Conservation (phyloP, 2,329 filamentous ascomycete species). For the Alternaria ventricosa region DNA sequence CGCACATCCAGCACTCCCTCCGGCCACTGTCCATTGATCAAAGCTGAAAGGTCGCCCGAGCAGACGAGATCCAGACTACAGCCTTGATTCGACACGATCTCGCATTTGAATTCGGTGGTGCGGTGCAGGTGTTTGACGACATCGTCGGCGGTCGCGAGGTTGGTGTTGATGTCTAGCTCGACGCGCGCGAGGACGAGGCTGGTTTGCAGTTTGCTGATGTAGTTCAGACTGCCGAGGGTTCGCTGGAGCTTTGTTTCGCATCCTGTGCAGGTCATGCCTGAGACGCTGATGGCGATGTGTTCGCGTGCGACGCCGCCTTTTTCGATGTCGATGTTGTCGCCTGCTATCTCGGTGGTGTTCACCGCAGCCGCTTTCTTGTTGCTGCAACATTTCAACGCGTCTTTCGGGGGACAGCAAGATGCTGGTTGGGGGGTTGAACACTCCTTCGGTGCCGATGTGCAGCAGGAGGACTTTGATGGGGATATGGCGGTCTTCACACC, state of each 20-base stretch:
- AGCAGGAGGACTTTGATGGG: not conserved
- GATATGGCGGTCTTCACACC: not conserved
- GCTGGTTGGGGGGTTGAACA: not conserved
- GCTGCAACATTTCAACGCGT: not conserved
- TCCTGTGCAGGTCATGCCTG: constrained; percentile 76
- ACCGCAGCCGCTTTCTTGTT: not conserved
- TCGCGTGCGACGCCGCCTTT: constrained; percentile 49
- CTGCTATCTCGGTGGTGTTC: not conserved
- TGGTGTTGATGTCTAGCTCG: constrained; percentile 66
- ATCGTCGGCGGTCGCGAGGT: constrained; percentile 29
- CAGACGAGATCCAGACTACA: constrained; percentile 32
- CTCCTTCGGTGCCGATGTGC: not conserved
- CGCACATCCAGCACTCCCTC: constrained; percentile 27
- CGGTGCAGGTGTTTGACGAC: constrained; percentile 61
- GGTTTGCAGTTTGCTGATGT: constrained; percentile 64
- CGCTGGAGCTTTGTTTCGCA: constrained; percentile 69
- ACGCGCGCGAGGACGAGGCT: constrained; percentile 70
- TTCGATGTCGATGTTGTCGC: constrained; percentile 19
- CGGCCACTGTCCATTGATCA: constrained; percentile 30
- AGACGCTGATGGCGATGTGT: constrained; percentile 66
- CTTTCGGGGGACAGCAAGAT: not conserved
- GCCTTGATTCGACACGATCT: constrained; percentile 40
- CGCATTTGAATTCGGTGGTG: constrained; percentile 68
- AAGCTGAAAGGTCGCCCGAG: constrained; percentile 5
- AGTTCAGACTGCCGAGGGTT: constrained; percentile 58